phyloP scores from a whole-genome alignment of 2,329 filamentous ascomycete species.

The Penicillium sp. region DNA sequence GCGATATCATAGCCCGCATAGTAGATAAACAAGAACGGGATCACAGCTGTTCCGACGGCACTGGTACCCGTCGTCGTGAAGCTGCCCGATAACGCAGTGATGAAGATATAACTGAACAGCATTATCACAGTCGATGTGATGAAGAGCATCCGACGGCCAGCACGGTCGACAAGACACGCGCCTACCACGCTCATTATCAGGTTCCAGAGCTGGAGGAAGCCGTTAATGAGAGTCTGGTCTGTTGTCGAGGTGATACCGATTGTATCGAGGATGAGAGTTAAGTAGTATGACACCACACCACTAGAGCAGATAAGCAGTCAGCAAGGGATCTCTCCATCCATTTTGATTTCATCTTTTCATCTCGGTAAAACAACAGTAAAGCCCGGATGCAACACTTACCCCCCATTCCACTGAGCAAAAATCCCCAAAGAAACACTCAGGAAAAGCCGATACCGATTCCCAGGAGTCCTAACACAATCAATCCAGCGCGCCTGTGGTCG shows the following conservation, averaged over 20 bases:
- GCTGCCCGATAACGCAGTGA: slow-evolving; percentile 24
- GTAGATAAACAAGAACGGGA: slow-evolving; percentile 31
- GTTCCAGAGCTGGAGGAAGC: slow-evolving; percentile 19
- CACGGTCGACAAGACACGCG: slow-evolving; percentile 12
- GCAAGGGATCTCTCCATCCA: background rate
- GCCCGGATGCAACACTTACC: background rate
- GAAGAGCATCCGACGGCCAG: slow-evolving; percentile 14
- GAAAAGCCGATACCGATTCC: slow-evolving; percentile 15
- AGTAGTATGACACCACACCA: slow-evolving; percentile 14
- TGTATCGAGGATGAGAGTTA: slow-evolving; percentile 10
- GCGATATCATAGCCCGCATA: slow-evolving; percentile 28
- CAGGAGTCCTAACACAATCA: slow-evolving; percentile 10
- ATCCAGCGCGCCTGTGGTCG: background rate
- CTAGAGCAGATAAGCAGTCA: background rate
- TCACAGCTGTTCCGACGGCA: slow-evolving; percentile 25
- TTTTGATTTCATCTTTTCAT: background rate
- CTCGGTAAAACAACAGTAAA: background rate
- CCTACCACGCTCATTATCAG: slow-evolving; percentile 13
- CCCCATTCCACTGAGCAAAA: slow-evolving; percentile 16
- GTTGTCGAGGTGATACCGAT: slow-evolving; percentile 12
- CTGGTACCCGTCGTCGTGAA: slow-evolving; percentile 16
- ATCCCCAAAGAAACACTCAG: slow-evolving; percentile 10
- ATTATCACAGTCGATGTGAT: slow-evolving; percentile 15
- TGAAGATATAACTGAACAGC: slow-evolving; percentile 18
- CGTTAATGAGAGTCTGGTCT: slow-evolving; percentile 15